Percentiles rank a stretch among this genome's conserved stretches.
Conservation (phyloP, 441 rosid species). For the Arabidopsis lyrata region DNA sequence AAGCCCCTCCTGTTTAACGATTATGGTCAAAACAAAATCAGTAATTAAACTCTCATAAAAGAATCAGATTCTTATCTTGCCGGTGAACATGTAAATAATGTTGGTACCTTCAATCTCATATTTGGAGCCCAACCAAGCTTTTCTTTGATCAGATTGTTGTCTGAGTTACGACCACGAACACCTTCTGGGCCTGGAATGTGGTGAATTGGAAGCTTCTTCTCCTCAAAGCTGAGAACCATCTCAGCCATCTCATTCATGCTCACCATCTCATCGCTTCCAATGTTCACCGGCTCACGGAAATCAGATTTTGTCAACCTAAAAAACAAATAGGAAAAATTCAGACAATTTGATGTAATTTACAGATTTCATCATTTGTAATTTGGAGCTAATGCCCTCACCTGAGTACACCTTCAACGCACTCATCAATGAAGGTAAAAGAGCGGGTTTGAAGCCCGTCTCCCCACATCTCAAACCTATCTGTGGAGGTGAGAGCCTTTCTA, state of each 20-base stretch:
- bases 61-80: neutral
- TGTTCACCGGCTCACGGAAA: conserved; percentile 98
- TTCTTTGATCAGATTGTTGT: conserved; percentile 91
- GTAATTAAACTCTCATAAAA: neutral
- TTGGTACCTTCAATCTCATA: conserved; percentile 87
- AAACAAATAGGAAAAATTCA: neutral
- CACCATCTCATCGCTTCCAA: conserved; percentile 99
- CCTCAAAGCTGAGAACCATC: conserved; percentile 87
- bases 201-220: conserved; percentile 83
- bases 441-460: conserved; percentile 99
- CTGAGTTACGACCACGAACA: conserved; percentile 97
- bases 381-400: conserved; percentile 53
- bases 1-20: conserved; percentile 79
- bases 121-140: conserved; percentile 99
- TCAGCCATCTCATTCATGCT: conserved; percentile 99
- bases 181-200: conserved; percentile 99
- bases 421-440: conserved; percentile 97
- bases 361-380: neutral
- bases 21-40: neutral
- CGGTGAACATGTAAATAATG: neutral
- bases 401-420: conserved; percentile 97
- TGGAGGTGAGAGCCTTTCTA: conserved; percentile 81
- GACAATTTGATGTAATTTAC: neutral
- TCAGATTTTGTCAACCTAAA: conserved; percentile 88
- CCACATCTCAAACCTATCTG: conserved; percentile 98